These are phyloP conservation scores for Craterostigma plantagineum DNA, from an alignment of 257 asterid species.

Conservation along the genomic window DNA sequence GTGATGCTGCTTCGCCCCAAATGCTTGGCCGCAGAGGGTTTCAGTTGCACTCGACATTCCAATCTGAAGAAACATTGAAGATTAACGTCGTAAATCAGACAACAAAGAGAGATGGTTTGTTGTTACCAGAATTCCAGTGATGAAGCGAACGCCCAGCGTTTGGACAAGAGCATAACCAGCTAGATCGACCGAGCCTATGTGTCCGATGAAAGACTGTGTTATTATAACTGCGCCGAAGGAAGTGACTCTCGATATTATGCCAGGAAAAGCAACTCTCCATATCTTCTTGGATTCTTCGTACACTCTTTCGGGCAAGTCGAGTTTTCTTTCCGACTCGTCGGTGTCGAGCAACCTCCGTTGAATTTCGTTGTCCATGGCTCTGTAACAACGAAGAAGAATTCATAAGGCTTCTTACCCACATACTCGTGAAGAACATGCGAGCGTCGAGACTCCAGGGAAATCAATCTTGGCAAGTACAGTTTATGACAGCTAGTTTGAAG, in stretches of 20 bases:
- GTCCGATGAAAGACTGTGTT: background rate
- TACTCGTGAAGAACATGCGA: too few relatives aligned
- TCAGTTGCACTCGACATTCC: constrained; percentile 90
- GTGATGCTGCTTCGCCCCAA: constrained; percentile 58
- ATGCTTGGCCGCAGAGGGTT: constrained; percentile 73
- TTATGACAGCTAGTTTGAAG: too few relatives aligned
- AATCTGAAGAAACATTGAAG: constrained; percentile 14
- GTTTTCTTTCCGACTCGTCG: too few relatives aligned
- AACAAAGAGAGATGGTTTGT: background rate
- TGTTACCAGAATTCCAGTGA: background rate
- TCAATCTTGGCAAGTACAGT: too few relatives aligned
- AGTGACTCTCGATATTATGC: background rate
- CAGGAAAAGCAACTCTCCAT: too few relatives aligned
- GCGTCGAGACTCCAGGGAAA: too few relatives aligned
- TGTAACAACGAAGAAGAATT: too few relatives aligned
- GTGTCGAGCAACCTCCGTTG: too few relatives aligned
- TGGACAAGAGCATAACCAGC: background rate
- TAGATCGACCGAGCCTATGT: background rate
- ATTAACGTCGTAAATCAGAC: background rate
- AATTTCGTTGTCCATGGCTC: too few relatives aligned
- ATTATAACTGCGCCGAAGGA: background rate
- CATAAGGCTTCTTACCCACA: too few relatives aligned
- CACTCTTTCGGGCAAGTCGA: too few relatives aligned
- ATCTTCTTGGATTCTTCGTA: too few relatives aligned
- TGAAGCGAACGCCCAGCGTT: background rate